Evolutionary conservation across 129 eudicot species (phyloP).

Genomic region (Erigeron canadensis): DNA sequence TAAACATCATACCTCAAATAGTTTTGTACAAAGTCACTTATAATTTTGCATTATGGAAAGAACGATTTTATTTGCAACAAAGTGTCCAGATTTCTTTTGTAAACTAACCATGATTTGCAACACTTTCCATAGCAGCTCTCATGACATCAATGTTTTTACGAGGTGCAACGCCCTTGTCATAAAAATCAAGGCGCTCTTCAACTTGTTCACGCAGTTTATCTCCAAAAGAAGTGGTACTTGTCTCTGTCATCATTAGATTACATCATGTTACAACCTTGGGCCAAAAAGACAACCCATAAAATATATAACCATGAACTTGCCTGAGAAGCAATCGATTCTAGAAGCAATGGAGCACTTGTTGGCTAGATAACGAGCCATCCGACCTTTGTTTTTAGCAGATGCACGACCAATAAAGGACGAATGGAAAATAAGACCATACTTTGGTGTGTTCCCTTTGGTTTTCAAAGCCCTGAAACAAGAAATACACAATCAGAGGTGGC

Average conservation of each 20-base stretch:
- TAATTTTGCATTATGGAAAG: neutral
- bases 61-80: neutral
- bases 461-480: conserved; percentile 70
- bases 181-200: conserved; percentile 88
- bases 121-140: conserved; percentile 74
- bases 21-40: neutral
- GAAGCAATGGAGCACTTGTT: conserved; percentile 97
- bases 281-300: neutral
- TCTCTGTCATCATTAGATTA: conserved; percentile 44
- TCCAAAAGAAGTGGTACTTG: conserved; percentile 66
- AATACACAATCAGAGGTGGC: neutral
- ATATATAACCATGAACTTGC: conserved; percentile 19
- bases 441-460: conserved; percentile 93
- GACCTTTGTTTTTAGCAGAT: conserved; percentile 86
- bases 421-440: conserved; percentile 91
- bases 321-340: conserved; percentile 86
- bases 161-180: conserved; percentile 96
- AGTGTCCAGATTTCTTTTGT: neutral
- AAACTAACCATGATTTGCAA: conserved; percentile 52
- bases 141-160: conserved; percentile 93
- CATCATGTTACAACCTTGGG: neutral
- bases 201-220: conserved; percentile 93
- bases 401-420: conserved; percentile 97
- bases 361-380: conserved; percentile 98
- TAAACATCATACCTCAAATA: too few relatives aligned